Conservation (phyloP, 2,329 filamentous ascomycete genomes). For the Thielaviopsis ethacetica region DNA sequence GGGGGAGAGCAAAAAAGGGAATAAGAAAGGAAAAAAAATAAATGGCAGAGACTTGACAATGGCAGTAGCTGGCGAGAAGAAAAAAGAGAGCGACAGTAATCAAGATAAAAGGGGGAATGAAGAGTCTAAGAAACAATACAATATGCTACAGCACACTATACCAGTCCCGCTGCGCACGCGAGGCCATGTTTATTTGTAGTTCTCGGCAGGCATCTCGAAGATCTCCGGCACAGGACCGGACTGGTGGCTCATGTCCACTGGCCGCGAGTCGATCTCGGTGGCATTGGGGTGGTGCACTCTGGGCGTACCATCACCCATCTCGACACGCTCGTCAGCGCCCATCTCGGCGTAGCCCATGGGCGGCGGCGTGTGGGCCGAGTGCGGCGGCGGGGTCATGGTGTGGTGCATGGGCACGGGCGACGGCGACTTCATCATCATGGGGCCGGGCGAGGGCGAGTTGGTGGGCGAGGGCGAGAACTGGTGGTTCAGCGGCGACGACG, state of each 20-base stretch:
- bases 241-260: conserved; percentile 18
- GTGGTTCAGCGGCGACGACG: conserved; percentile 15
- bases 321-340: conserved; percentile 17
- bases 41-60: background rate
- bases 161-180: background rate
- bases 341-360: conserved; percentile 12
- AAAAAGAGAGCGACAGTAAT: background rate
- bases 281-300: conserved; percentile 22
- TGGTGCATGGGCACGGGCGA: background rate
- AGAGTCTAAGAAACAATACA: background rate
- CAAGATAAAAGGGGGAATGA: background rate
- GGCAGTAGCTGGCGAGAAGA: background rate
- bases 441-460: conserved; percentile 8
- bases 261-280: conserved; percentile 24
- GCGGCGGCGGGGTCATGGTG: conserved; percentile 10
- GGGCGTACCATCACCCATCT: conserved; percentile 17
- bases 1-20: background rate
- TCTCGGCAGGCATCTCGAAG: conserved; percentile 27
- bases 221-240: conserved; percentile 20
- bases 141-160: background rate
- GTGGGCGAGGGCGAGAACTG: conserved; percentile 15
- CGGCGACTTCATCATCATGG: background rate
- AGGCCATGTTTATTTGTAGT: conserved; percentile 16
- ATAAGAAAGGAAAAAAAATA: background rate
- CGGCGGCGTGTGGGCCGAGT: conserved; percentile 7